These are phyloP conservation scores for Skeletonema costatum DNA, from an alignment of 108 stramenopile genomes.

Conservation along the genomic window DNA sequence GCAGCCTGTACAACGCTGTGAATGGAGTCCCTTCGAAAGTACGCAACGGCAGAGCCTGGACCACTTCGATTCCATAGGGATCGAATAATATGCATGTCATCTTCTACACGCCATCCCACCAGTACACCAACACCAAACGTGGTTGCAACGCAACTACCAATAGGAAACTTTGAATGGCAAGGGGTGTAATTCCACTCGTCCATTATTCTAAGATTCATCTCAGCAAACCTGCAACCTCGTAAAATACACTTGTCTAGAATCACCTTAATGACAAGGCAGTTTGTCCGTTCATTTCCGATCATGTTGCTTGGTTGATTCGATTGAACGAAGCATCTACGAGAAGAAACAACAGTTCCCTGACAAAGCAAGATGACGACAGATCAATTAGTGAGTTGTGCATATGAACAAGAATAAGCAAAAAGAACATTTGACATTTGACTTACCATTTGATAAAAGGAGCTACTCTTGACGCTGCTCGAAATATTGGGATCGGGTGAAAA, in stretches of 20 bases:
- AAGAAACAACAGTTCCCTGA: slow-evolving; percentile 69
- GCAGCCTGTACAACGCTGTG: slow-evolving; percentile 69
- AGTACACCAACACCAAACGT: slow-evolving; percentile 84
- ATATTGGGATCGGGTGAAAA: slow-evolving; percentile 50
- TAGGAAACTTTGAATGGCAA: slow-evolving; percentile 83
- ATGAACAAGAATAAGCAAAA: not conserved
- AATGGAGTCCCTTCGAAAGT: slow-evolving; percentile 60
- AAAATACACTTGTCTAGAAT: slow-evolving; percentile 80
- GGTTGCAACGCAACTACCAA: slow-evolving; percentile 85
- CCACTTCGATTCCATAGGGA: slow-evolving; percentile 81
- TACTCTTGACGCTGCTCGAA: slow-evolving; percentile 14
- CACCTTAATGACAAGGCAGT: slow-evolving; percentile 74
- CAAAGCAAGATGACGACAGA: not conserved
- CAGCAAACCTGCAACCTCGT: slow-evolving; percentile 73
- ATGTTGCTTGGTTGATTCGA: slow-evolving; percentile 10
- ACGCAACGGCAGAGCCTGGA: slow-evolving; percentile 55
- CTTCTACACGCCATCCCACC: slow-evolving; percentile 90
- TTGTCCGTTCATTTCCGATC: slow-evolving; percentile 45
- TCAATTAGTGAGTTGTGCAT: not conserved
- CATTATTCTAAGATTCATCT: slow-evolving; percentile 75
- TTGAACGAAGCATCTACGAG: slow-evolving; percentile 56
- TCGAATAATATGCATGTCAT: slow-evolving; percentile 83
- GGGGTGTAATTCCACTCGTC: slow-evolving; percentile 83
- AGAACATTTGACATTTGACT: not conserved
- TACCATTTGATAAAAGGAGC: slow-evolving; percentile 68